Conservation (phyloP, 2,329 filamentous ascomycete genomes). For the Ceratocystis eucalypticola region DNA sequence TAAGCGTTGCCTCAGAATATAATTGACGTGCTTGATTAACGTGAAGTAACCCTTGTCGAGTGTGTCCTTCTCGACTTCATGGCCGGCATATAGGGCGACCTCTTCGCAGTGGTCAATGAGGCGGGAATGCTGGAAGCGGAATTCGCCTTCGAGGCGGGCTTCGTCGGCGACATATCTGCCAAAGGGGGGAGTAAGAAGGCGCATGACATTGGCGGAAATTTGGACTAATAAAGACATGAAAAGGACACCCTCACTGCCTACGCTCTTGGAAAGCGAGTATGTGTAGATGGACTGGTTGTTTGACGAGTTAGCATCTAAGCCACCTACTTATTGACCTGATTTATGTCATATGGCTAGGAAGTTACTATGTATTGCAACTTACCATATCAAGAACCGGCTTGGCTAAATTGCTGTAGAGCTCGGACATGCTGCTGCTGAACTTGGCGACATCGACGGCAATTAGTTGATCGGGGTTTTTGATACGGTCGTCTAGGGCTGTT, state of each 20-base stretch:
- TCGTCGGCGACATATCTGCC: slow-evolving; percentile 97
- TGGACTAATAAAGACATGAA: slow-evolving; percentile 93
- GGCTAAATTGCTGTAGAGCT: slow-evolving; percentile 90
- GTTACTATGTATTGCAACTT: slow-evolving; percentile 20
- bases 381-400: slow-evolving; percentile 92
- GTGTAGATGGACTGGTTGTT: slow-evolving; percentile 64
- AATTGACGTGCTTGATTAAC: slow-evolving; percentile 96
- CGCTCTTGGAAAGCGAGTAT: slow-evolving; percentile 79
- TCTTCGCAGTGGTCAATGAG: slow-evolving; percentile 95
- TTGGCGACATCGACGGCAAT: slow-evolving; percentile 94
- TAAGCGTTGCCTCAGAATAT: slow-evolving; percentile 76
- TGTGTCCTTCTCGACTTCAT: slow-evolving; percentile 89
- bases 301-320: slow-evolving; percentile 22
- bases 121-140: slow-evolving; percentile 85
- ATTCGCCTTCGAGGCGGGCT: slow-evolving; percentile 85
- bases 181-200: slow-evolving; percentile 86
- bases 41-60: slow-evolving; percentile 98
- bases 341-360: not conserved
- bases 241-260: slow-evolving; percentile 91
- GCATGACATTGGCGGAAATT: slow-evolving; percentile 83
- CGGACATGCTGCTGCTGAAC: slow-evolving; percentile 88
- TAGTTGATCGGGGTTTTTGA: slow-evolving; percentile 96
- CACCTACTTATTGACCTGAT: not conserved
- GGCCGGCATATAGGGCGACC: slow-evolving; percentile 79
- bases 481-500: slow-evolving; percentile 85